Evolutionary conservation across 140 eudicot species (phyloP).

Genomic region (Erigeron philadelphicus): DNA sequence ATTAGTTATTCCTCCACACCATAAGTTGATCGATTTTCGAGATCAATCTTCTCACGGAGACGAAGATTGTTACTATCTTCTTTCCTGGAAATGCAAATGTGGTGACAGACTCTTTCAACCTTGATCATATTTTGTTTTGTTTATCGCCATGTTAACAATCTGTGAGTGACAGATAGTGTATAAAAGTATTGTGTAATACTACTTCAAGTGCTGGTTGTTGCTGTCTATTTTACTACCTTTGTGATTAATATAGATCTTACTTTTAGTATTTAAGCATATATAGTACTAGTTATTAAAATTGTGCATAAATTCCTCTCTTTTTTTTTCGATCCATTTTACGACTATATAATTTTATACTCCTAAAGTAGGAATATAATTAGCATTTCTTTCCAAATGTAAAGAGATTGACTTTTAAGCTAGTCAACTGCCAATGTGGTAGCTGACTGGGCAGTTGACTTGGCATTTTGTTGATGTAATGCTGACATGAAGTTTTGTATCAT

Average conservation of each 20-base stretch:
- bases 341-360: neutral
- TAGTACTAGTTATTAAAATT: neutral
- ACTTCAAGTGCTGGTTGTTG: conserved; percentile 14
- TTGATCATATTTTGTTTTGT: conserved; percentile 20
- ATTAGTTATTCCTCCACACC: conserved; percentile 77
- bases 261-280: conserved; percentile 19
- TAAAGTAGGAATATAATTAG: neutral
- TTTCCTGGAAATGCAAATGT: conserved; percentile 93
- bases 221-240: neutral
- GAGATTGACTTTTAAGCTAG: too few relatives aligned
- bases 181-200: conserved; percentile 17
- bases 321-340: neutral
- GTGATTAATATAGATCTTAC: conserved; percentile 22
- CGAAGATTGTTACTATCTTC: conserved; percentile 76
- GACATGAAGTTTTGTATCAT: too few relatives aligned
- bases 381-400: too few relatives aligned
- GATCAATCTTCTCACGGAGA: conserved; percentile 39
- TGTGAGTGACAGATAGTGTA: conserved; percentile 27
- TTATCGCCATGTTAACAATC: conserved; percentile 11
- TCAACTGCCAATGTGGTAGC: too few relatives aligned
- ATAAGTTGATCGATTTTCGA: conserved; percentile 2
- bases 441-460: too few relatives aligned
- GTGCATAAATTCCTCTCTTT: neutral
- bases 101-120: conserved; percentile 86
- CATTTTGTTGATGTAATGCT: too few relatives aligned